A percentile compares a stretch with the other conserved stretches of the same genome.
These are phyloP conservation scores for Hortiboletus campestris DNA, from an alignment of 768 basidiomycete genomes.

Conservation along the genomic window DNA sequence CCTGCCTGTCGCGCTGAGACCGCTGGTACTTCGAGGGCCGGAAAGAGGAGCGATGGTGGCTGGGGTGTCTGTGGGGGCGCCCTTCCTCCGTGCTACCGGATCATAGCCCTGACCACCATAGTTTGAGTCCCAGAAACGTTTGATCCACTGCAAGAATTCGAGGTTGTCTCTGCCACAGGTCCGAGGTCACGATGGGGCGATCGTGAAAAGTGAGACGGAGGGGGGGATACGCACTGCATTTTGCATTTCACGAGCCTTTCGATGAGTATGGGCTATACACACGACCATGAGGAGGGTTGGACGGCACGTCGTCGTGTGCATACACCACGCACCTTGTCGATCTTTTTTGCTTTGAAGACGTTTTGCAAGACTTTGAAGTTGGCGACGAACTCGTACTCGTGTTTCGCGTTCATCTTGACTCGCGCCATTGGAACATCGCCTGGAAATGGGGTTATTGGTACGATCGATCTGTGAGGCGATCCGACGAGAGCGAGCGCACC, in stretches of 20 bases:
- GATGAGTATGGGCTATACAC: conserved; percentile 82
- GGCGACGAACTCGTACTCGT: conserved; percentile 91
- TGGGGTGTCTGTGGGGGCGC: conserved; percentile 71
- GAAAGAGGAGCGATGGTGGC: conserved; percentile 73
- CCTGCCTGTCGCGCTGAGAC: conserved; percentile 39
- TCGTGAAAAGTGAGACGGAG: neutral
- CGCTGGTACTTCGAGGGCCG: conserved; percentile 39
- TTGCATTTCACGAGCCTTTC: conserved; percentile 96
- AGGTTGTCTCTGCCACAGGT: conserved; percentile 76
- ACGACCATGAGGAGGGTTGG: conserved; percentile 4
- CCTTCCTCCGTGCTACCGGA: conserved; percentile 75
- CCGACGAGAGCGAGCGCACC: conserved; percentile 47
- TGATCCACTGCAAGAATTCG: conserved; percentile 97
- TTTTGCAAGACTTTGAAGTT: conserved; percentile 98
- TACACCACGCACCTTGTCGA: conserved; percentile 74
- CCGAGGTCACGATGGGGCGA: conserved; percentile 14
- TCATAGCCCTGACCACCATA: conserved; percentile 88
- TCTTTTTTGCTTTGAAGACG: conserved; percentile 85
- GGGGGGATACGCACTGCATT: conserved; percentile 78
- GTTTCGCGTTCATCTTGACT: conserved; percentile 95
- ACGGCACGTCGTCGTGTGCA: neutral
- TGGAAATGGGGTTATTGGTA: conserved; percentile 31
- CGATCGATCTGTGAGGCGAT: conserved; percentile 21
- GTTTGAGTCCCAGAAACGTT: conserved; percentile 93
- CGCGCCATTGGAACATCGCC: conserved; percentile 88